Percentiles rank a stretch among this genome's conserved stretches.
Evolutionary conservation across 768 basidiomycete genomes (phyloP).

Genomic region (Leucocoprinus leucothites): DNA sequence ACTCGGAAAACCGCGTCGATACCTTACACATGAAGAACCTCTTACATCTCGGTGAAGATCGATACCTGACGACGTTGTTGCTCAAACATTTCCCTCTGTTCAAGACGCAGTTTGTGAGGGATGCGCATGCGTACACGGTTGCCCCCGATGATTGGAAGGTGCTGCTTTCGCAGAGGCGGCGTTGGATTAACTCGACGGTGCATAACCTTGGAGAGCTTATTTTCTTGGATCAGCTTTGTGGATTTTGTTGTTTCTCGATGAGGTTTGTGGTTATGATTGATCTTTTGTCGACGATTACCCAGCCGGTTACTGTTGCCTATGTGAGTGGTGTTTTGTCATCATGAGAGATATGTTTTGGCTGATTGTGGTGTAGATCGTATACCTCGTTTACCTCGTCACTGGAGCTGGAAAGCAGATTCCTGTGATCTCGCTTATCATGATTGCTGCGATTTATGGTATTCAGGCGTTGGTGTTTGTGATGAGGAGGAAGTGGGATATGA

Average conservation of each 20-base stretch:
- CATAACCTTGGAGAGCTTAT: constrained; percentile 95
- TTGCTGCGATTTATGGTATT: constrained; percentile 91
- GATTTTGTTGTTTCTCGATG: constrained; percentile 99
- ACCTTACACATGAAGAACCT: constrained; percentile 99
- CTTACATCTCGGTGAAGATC: constrained; percentile 97
- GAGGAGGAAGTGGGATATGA: constrained; percentile 97
- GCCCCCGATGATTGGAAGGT: constrained; percentile 97
- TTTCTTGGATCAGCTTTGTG: constrained; percentile 88
- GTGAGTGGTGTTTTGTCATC: constrained; percentile 45
- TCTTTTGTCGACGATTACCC: constrained; percentile 80
- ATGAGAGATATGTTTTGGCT: not conserved
- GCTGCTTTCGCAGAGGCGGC: constrained; percentile 91
- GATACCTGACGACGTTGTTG: constrained; percentile 92
- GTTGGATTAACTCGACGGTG: constrained; percentile 99
- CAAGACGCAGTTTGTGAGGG: constrained; percentile 95
- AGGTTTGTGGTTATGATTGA: constrained; percentile 98
- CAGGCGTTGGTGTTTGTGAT: constrained; percentile 91
- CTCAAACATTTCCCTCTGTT: constrained; percentile 92
- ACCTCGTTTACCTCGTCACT: constrained; percentile 79
- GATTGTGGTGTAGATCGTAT: constrained; percentile 59
- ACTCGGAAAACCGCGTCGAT: constrained; percentile 94
- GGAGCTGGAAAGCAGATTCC: constrained; percentile 69
- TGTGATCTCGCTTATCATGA: constrained; percentile 82
- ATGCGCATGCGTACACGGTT: constrained; percentile 91
- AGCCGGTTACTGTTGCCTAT: constrained; percentile 86